Evolutionary conservation across 805 yeast genomes (phyloP), one percentile per base, ranked within the genome.

Genomic region (Suhomyces emberorum): DNA sequence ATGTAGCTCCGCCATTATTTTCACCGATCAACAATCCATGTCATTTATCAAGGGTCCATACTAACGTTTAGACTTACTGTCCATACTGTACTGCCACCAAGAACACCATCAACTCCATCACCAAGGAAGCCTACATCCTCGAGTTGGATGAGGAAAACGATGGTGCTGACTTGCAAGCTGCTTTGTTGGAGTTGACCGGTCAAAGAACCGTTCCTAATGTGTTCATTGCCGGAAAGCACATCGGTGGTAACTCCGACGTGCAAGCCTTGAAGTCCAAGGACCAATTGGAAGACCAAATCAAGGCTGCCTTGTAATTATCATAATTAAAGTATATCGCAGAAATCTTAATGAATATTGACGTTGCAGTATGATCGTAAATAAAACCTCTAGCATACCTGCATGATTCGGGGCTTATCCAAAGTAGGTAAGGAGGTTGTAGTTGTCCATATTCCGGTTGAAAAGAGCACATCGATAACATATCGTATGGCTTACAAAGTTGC

Each of bases 191-290:
- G 57, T 62, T 88, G 42, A 85, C 95, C 26, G 93, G 95, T 42
- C 98, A 91, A 72, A 76, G 80, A 49, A 88, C 97, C 26, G 98
- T 91, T 44, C 98, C 98, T 44, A 88, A 84, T 60, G 76, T 91
- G 50, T 91, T 83, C 69, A 88, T 91, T 59, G 80, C 73, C 32
- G 96, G 96, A 43, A 75, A 89, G 65, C 96, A 88, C 70, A 79
- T 91, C 54, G 98, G 98, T 42, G 98, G 98, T 44, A 87, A 88
- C 75, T 81, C 89, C 26, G 96, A 87, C 50, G 69, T 91, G 46
- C 95, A 88, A 65, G 70, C 74, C 35, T 74, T 89, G 59, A 71
- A 76, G 48, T 70, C 79, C 16, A 51, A 61, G 30, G 93, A 83
- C 49, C 58, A 79, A 61, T 75, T 87, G 55, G 76, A 72, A 40